A percentile compares a stretch with the other conserved stretches of the same genome.
Conservation (phyloP, 1,284 basidiomycete genomes). For the Malassezia brasiliensis region DNA sequence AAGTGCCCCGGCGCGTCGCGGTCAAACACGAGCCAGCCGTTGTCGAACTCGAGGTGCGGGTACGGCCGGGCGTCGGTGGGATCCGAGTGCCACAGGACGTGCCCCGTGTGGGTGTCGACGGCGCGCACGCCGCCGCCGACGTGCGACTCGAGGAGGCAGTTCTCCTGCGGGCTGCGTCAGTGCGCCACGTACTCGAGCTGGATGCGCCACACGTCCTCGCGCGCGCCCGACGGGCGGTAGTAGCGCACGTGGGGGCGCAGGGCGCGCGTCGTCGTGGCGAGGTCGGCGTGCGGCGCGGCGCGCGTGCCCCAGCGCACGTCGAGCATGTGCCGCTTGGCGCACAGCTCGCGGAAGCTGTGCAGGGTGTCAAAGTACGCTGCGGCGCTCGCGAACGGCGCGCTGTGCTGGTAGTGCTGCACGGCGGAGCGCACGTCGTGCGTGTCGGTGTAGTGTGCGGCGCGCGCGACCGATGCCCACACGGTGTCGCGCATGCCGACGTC, state of each 20-base stretch:
- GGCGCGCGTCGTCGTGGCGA: background rate
- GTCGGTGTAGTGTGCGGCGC: background rate
- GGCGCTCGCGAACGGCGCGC: background rate
- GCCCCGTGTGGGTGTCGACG: conserved; percentile 17
- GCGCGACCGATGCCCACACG: conserved; percentile 1
- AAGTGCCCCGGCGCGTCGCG: conserved; percentile 21
- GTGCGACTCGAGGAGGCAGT: conserved; percentile 25
- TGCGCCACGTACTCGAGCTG: conserved; percentile 23
- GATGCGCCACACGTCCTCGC: conserved; percentile 28
- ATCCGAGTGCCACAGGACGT: conserved; percentile 26
- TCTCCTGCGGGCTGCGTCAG: conserved; percentile 20
- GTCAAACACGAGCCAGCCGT: conserved; percentile 36
- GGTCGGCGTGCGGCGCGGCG: background rate
- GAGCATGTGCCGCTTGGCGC: background rate
- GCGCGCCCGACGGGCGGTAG: conserved; percentile 10
- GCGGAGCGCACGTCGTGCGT: conserved; percentile 3
- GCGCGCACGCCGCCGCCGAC: conserved; percentile 15
- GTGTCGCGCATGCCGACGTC: background rate
- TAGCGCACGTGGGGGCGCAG: background rate
- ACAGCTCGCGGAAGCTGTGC: conserved; percentile 1
- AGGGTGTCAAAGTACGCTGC: conserved; percentile 3
- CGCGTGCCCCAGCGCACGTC: conserved; percentile 7
- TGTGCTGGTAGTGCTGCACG: conserved; percentile 12
- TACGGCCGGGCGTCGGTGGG: conserved; percentile 17
- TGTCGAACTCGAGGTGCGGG: conserved; percentile 34